phyloP scores from a whole-genome alignment of 345 rosid genomes.

The Arabis hirsuta region DNA sequence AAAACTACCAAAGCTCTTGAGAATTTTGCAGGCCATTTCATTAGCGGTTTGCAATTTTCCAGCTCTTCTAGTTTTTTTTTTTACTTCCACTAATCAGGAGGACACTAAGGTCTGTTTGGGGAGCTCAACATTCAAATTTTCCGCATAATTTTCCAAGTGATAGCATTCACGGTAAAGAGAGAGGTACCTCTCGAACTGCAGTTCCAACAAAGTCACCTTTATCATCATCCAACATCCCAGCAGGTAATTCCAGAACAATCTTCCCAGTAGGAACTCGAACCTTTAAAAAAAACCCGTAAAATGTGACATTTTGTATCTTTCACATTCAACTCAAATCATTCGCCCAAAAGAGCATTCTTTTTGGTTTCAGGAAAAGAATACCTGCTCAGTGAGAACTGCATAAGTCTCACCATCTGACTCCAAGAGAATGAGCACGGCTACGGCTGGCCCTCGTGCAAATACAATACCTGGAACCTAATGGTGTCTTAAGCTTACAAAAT shows the following conservation, averaged over 20 bases:
- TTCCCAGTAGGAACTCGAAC: constrained; percentile 88
- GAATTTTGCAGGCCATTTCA: background rate
- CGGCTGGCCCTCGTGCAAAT: constrained; percentile 95
- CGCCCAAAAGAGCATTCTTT: background rate
- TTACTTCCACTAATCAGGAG: background rate
- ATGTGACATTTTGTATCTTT: constrained; percentile 5
- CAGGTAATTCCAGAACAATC: constrained; percentile 83
- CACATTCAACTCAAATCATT: background rate
- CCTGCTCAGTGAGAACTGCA: constrained; percentile 96
- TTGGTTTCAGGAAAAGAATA: constrained; percentile 2
- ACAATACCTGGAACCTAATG: constrained; percentile 94
- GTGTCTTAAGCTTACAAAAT: constrained; percentile 44
- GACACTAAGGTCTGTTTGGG: background rate
- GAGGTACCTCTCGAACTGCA: constrained; percentile 86
- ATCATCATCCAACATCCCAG: constrained; percentile 95
- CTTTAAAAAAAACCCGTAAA: constrained; percentile 49
- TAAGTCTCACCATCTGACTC: constrained; percentile 67
- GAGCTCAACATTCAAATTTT: background rate
- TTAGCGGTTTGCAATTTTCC: background rate
- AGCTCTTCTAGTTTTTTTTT: too few species aligned
- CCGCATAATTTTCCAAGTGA: background rate
- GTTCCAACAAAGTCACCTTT: constrained; percentile 86
- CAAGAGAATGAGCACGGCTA: constrained; percentile 81
- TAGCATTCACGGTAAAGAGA: background rate
- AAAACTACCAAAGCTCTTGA: constrained; percentile 5